These are phyloP conservation scores for Eucalyptus viminalis DNA, from an alignment of 345 rosid species.

Conservation along the genomic window DNA sequence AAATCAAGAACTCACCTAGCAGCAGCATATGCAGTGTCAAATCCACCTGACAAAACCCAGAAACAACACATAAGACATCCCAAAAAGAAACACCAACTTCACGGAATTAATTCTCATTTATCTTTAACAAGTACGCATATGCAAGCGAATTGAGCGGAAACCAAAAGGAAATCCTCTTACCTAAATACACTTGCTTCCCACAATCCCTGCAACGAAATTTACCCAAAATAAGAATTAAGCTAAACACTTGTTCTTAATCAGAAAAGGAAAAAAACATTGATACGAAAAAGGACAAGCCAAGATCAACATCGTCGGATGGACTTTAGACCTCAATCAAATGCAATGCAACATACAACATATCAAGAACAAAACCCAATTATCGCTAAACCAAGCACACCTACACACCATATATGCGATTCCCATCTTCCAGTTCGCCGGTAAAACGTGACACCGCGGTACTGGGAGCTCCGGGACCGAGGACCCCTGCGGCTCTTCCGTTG, in stretches of 20 bases:
- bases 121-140: background rate
- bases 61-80: background rate
- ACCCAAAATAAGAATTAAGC: background rate
- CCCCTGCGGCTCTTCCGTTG: constrained; percentile 77
- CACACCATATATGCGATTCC: constrained; percentile 98
- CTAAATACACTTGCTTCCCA: constrained; percentile 66
- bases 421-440: constrained; percentile 96
- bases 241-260: background rate
- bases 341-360: background rate
- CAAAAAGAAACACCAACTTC: background rate
- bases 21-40: constrained; percentile 94
- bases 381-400: background rate
- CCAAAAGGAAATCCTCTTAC: constrained; percentile 1
- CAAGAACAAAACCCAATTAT: background rate
- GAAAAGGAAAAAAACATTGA: background rate
- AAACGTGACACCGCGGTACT: constrained; percentile 95
- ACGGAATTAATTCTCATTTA: background rate
- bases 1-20: constrained; percentile 41
- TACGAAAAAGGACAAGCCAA: background rate
- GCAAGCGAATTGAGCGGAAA: background rate
- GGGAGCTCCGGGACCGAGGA: constrained; percentile 93
- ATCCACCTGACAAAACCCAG: constrained; percentile 49
- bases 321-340: background rate
- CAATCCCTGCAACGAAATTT: constrained; percentile 42
- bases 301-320: background rate